Evolutionary conservation across 169 alveolate species (phyloP), one percentile per base, ranked within the genome.

Genomic region (Blepharisma undulans): DNA sequence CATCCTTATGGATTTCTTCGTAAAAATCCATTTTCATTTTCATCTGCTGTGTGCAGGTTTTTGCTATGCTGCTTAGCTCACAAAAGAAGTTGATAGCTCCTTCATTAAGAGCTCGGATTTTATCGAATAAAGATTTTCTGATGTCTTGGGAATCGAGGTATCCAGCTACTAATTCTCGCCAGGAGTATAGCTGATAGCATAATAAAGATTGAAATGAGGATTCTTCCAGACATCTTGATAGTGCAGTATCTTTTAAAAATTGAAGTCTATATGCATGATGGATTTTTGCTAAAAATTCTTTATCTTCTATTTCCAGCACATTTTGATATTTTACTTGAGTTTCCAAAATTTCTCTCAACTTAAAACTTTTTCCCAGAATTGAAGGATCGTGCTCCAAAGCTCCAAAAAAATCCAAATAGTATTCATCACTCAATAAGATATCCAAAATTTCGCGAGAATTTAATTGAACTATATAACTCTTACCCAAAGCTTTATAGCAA

Each of bases 31-130:
- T 48, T 48, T 48, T 48, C 36, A 74, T 29, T 74, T 29, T 74
- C 36, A 74, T 74, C 33, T 74, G 80, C 36, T 74, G 29, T 18
- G 29, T 25, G 80, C 80, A 74, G 7, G 33, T 22, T 29, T 74
- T 74, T 0, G 80, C 80, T 33, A 79, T 79, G 36, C 14, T 79
- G 61, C 71, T 27, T n/a, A 79, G 87, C 19, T 79, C 87, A 22
- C 27, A 27, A n/a, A 79, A 79, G 61, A 79, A 79, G 12, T 79
- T 33, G 25, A 79, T n/a, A 79, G 87, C 87, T 29, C 66, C 72
- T 30, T 33, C 36, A 12, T 79, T 29, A 0, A 27, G 30, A 4
- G 36, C 87, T 79, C 25, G 30, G 10, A 79, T n/a, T 79, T 79
- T 79, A 25, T 30, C 30, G 10, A 29, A 22, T 6, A 79, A 6